Percentiles rank a stretch among this genome's conserved stretches.
Evolutionary conservation across 2,329 filamentous ascomycete species (phyloP).

Genomic region (Talaromyces marneffei): DNA sequence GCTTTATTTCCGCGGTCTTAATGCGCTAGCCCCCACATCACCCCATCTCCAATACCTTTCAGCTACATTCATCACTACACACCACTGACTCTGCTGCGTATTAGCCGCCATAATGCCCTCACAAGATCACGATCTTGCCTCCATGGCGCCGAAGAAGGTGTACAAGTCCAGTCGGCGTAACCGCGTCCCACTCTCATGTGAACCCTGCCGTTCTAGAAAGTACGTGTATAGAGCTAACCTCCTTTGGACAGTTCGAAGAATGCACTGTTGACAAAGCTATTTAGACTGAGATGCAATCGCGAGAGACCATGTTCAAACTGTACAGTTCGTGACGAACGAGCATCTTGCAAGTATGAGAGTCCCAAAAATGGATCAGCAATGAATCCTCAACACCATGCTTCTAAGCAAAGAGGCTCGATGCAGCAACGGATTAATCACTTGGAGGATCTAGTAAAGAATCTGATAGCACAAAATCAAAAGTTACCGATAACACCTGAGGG

Average conservation of each 20-base stretch:
- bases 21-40: background rate
- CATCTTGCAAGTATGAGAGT: slow-evolving; percentile 65
- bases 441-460: slow-evolving; percentile 80
- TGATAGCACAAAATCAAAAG: slow-evolving; percentile 52
- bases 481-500: background rate
- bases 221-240: slow-evolving; percentile 50
- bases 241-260: background rate
- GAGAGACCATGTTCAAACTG: slow-evolving; percentile 90
- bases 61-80: background rate
- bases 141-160: background rate
- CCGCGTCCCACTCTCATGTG: slow-evolving; percentile 83
- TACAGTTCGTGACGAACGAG: slow-evolving; percentile 74
- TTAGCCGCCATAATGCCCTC: background rate
- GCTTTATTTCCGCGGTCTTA: background rate
- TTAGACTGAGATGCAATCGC: slow-evolving; percentile 82
- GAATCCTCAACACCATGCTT: slow-evolving; percentile 43
- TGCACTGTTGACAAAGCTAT: slow-evolving; percentile 15
- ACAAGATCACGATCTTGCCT: background rate
- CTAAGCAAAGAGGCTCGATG: slow-evolving; percentile 67
- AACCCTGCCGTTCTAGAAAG: slow-evolving; percentile 87
- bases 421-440: slow-evolving; percentile 94
- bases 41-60: background rate
- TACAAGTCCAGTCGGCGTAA: slow-evolving; percentile 6
- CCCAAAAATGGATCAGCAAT: slow-evolving; percentile 43
- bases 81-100: background rate